Evolutionary conservation across 345 rosid species (phyloP), one percentile per base, ranked within the genome.

Genomic region (Ailanthus altissimus): DNA sequence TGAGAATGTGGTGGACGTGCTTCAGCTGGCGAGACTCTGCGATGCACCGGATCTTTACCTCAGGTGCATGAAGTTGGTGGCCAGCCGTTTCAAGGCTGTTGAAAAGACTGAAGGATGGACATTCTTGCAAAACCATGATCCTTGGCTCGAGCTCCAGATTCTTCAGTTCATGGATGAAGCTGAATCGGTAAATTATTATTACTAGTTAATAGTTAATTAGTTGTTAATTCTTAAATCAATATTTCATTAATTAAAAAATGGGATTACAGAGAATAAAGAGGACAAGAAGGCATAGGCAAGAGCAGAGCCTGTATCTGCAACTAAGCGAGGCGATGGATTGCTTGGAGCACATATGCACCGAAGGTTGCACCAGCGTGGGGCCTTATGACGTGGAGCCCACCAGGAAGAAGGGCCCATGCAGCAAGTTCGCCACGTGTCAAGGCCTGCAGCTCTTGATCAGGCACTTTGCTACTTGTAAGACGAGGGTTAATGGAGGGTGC

Each of bases 321-420:
- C 84, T 95, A 46, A 82, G 87, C 71, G 99, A 90, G 75, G 99
- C 93, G 28, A 89, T 95, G 98, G 93, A 88, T 16, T 90, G 98
- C 78, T 61, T 95, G 73, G 94, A 91, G 75, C 99, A 95, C 84
- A 95, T 95, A 66, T 95, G 89, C 86, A 89, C 90, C 0, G 89
- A 93, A 69, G 99, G 99, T 7, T 95, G 99, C 83, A 94, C 90
- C 0, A 69, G 63, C 16, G 95, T 94, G 8, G 90, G 92, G 38
- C 99, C 97, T 5, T 47, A 67, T 32, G 90, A 89, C 66, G 56
- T 68, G 60, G 84, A 77, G 38, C 86, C 82, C 9, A 32, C 51
- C 32, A 60, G 45, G 72, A 58, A 45, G 15, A 82, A 21, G 38
- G 85, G 54, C 5, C 96, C 97, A 0, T 92, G 98, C 68, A 73